phyloP scores from a whole-genome alignment of 2,329 filamentous ascomycete genomes.

The Fonsecaea pugnacius region DNA sequence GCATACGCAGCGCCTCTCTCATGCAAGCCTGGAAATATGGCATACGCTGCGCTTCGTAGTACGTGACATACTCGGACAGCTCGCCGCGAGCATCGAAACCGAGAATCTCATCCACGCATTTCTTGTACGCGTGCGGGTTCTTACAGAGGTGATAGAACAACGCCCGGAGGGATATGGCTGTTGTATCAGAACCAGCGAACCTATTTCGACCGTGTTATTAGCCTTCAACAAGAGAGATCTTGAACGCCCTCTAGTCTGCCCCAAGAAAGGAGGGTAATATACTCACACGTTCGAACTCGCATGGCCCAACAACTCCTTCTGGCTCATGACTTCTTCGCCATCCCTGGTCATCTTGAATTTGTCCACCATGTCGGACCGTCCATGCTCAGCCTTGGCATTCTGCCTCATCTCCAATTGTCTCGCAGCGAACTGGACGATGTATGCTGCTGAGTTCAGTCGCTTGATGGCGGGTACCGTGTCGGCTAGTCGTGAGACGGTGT shows the following conservation, averaged over 20 bases:
- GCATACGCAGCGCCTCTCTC: slow-evolving; percentile 32
- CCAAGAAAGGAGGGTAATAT: not conserved
- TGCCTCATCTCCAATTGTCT: slow-evolving; percentile 25
- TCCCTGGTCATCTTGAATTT: slow-evolving; percentile 29
- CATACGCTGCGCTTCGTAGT: slow-evolving; percentile 42
- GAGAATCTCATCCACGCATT: slow-evolving; percentile 29
- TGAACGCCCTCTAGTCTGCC: not conserved
- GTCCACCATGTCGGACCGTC: slow-evolving; percentile 26
- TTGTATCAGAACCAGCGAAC: slow-evolving; percentile 33
- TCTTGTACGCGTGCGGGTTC: slow-evolving; percentile 38
- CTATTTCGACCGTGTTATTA: slow-evolving; percentile 7
- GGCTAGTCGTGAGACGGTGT: slow-evolving; percentile 18
- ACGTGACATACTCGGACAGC: slow-evolving; percentile 31
- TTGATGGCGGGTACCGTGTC: slow-evolving; percentile 26
- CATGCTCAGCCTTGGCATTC: slow-evolving; percentile 18
- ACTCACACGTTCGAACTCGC: slow-evolving; percentile 31
- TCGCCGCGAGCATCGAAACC: slow-evolving; percentile 20
- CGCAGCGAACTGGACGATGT: slow-evolving; percentile 32
- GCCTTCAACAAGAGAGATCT: not conserved
- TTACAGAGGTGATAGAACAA: slow-evolving; percentile 54
- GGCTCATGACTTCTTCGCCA: slow-evolving; percentile 30
- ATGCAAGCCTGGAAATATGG: slow-evolving; percentile 43
- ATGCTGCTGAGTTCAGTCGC: slow-evolving; percentile 25
- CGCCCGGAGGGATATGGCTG: slow-evolving; percentile 37
- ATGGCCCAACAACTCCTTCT: slow-evolving; percentile 29